Conservation (phyloP, 75 land plant species). For the Selaginella moellendorffii region DNA sequence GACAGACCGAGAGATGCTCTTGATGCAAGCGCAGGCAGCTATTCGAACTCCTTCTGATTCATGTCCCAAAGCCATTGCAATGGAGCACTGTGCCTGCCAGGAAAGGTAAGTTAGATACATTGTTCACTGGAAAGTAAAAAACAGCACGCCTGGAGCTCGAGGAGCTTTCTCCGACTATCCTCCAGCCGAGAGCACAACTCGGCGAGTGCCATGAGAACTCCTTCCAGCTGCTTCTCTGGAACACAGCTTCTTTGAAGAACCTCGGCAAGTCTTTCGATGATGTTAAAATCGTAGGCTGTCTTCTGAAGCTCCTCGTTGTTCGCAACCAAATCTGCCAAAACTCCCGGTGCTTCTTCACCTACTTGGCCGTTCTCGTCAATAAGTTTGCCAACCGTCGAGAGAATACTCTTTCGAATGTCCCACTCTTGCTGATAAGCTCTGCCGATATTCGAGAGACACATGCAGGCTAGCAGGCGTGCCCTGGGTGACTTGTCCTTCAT, state of each 20-base stretch:
- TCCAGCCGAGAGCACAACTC: slow-evolving; percentile 69
- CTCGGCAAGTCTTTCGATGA: slow-evolving; percentile 54
- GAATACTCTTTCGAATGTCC: slow-evolving; percentile 42
- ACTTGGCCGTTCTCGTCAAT: slow-evolving; percentile 69
- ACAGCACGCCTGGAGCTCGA: slow-evolving; percentile 16
- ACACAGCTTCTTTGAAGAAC: slow-evolving; percentile 32
- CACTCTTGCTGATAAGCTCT: slow-evolving; percentile 43
- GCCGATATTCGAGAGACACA: slow-evolving; percentile 49
- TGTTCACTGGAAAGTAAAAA: not conserved
- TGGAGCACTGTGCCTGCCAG: slow-evolving; percentile 38
- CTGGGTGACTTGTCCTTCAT: slow-evolving; percentile 53
- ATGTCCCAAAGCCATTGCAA: slow-evolving; percentile 55
- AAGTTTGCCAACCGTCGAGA: slow-evolving; percentile 49
- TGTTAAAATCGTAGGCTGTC: slow-evolving; percentile 41
- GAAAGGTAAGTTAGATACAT: not conserved
- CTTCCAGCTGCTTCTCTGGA: slow-evolving; percentile 43
- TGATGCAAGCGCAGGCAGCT: slow-evolving; percentile 81
- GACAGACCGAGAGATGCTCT: slow-evolving; percentile 73
- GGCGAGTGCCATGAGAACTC: slow-evolving; percentile 62
- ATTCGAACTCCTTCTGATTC: slow-evolving; percentile 47
- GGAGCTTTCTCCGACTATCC: slow-evolving; percentile 42
- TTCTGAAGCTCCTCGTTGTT: slow-evolving; percentile 69
- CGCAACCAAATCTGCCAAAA: slow-evolving; percentile 48
- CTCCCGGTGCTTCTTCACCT: slow-evolving; percentile 79
- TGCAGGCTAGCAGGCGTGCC: slow-evolving; percentile 64